A percentile compares a stretch with the other conserved stretches of the same genome.
These are phyloP conservation scores for Hymenochaete sp. DNA, from an alignment of 1,284 basidiomycete genomes.

Conservation along the genomic window DNA sequence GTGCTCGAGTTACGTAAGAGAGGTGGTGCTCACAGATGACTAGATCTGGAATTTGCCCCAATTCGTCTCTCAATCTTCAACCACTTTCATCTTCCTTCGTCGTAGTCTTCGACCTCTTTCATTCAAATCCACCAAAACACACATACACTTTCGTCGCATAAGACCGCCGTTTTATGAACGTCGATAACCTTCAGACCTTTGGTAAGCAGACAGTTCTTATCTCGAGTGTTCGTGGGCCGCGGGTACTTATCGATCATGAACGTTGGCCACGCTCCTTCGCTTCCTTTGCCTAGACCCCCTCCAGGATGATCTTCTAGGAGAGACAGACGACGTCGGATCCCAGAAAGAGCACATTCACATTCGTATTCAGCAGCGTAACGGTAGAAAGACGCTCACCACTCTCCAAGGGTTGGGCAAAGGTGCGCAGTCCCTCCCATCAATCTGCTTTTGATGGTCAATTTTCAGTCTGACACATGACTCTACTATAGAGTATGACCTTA, in stretches of 20 bases:
- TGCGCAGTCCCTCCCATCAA: slow-evolving; percentile 31
- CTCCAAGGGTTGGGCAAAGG: slow-evolving; percentile 94
- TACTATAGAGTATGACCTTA: slow-evolving; percentile 83
- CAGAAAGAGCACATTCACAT: slow-evolving; percentile 88
- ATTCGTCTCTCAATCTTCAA: not conserved
- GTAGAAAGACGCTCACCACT: slow-evolving; percentile 97
- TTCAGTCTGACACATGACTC: not conserved
- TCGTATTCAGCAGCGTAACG: slow-evolving; percentile 98
- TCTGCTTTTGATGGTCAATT: not conserved
- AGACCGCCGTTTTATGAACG: slow-evolving; percentile 72
- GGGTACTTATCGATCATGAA: slow-evolving; percentile 28
- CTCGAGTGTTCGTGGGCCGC: not conserved
- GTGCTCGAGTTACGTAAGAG: not conserved
- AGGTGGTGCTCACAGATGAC: no score
- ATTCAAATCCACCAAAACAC: slow-evolving; percentile 4
- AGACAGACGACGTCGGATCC: slow-evolving; percentile 71
- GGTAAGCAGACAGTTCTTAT: slow-evolving; percentile 1
- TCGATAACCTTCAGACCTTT: slow-evolving; percentile 53
- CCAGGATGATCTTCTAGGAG: slow-evolving; percentile 76
- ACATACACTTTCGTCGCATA: slow-evolving; percentile 9
- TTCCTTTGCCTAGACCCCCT: slow-evolving; percentile 56
- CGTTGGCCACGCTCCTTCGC: slow-evolving; percentile 6
- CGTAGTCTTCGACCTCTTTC: slow-evolving; percentile 10
- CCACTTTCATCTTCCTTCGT: not conserved
- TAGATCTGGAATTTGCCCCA: no score